phyloP scores from a whole-genome alignment of 148 eudicot genomes.

The Amaranthus cruentus region DNA sequence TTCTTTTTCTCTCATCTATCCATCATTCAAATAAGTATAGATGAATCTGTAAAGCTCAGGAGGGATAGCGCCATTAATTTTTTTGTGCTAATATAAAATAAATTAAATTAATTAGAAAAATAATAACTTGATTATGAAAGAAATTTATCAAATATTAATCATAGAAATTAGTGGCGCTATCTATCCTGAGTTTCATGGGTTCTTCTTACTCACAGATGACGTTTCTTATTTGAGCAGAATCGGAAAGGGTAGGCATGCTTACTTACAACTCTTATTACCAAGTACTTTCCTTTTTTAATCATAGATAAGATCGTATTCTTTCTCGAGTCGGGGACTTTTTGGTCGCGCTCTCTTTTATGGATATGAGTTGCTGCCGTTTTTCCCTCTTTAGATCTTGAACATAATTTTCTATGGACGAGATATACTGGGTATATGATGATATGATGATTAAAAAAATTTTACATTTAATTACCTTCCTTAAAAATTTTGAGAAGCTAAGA shows the following conservation, averaged over 20 bases:
- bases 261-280: background rate
- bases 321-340: too few relatives aligned
- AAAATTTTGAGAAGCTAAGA: too few relatives aligned
- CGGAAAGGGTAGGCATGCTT: slow-evolving; percentile 8
- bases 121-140: background rate
- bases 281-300: background rate
- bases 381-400: too few relatives aligned
- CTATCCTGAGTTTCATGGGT: slow-evolving; percentile 50
- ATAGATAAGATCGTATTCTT: too few relatives aligned
- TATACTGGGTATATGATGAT: too few relatives aligned
- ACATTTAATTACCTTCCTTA: too few relatives aligned
- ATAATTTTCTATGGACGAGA: too few relatives aligned
- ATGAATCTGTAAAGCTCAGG: slow-evolving; percentile 88
- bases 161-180: slow-evolving; percentile 33
- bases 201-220: slow-evolving; percentile 22
- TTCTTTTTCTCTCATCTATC: background rate
- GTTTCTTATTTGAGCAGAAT: background rate
- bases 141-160: background rate
- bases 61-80: slow-evolving; percentile 83
- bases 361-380: too few relatives aligned
- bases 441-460: too few relatives aligned
- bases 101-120: background rate
- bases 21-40: slow-evolving; percentile 25
- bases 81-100: background rate
- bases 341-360: too few relatives aligned